A percentile compares a stretch with the other conserved stretches of the same genome.
Conservation (phyloP, 1,284 basidiomycete species). For the Golubevia pallescens region DNA sequence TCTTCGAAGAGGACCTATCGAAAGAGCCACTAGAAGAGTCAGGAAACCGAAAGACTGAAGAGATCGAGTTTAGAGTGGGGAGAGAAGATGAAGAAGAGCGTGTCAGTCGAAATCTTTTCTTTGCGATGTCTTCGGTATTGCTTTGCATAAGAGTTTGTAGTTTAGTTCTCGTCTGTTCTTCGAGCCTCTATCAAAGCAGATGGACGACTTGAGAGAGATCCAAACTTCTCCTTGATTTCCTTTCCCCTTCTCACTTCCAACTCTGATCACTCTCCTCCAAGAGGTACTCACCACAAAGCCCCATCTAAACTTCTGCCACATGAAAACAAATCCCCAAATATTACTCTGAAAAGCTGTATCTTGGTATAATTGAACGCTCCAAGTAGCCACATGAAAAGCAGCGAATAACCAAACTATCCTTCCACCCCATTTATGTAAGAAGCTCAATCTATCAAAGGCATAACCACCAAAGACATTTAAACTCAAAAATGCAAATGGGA, state of each 20-base stretch:
- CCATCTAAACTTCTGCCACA: slow-evolving; percentile 57
- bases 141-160: no score
- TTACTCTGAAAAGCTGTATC: slow-evolving; percentile 32
- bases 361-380: slow-evolving; percentile 48
- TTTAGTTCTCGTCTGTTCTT: no score
- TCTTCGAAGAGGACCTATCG: slow-evolving; percentile 50
- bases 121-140: no score
- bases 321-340: slow-evolving; percentile 46
- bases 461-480: slow-evolving; percentile 47
- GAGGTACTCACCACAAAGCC: slow-evolving; percentile 32
- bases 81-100: not conserved
- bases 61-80: not conserved
- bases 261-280: no score
- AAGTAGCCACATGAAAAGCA: slow-evolving; percentile 49
- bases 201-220: slow-evolving; percentile 1
- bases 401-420: slow-evolving; percentile 56
- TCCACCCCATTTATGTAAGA: slow-evolving; percentile 60
- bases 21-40: slow-evolving; percentile 46
- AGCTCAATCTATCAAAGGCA: slow-evolving; percentile 45
- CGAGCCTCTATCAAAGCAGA: no score
- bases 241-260: no score
- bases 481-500: slow-evolving; percentile 52
- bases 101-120: not conserved
- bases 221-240: not conserved
- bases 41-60: slow-evolving; percentile 47